These are phyloP conservation scores for Verbascum thapsus DNA, from an alignment of 257 asterid species.

Conservation along the genomic window DNA sequence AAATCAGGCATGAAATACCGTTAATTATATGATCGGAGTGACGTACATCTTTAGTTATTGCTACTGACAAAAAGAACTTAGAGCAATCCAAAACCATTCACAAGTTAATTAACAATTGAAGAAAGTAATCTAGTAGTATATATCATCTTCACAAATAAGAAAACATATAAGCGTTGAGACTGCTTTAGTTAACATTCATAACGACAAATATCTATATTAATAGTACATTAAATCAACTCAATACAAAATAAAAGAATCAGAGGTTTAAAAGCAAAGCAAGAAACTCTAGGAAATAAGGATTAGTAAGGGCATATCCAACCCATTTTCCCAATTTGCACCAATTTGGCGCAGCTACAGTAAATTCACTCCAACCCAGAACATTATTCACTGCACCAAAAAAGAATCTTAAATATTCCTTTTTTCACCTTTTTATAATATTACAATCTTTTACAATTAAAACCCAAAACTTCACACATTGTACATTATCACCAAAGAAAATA, in stretches of 20 bases:
- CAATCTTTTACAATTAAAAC: too few relatives aligned
- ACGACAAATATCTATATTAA: neutral
- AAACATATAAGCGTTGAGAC: neutral
- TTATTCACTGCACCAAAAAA: too few relatives aligned
- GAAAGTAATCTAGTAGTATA: too few relatives aligned
- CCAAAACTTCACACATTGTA: too few relatives aligned
- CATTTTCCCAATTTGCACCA: too few relatives aligned
- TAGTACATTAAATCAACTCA: neutral
- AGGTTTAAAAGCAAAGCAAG: neutral
- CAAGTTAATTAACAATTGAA: too few relatives aligned
- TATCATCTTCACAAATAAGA: neutral
- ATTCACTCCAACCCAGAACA: too few relatives aligned
- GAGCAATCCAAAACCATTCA: neutral
- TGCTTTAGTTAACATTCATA: constrained; percentile 1
- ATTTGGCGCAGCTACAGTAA: too few relatives aligned
- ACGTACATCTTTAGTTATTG: neutral
- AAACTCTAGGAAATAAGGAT: neutral
- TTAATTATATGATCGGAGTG: neutral
- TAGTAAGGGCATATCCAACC: too few relatives aligned
- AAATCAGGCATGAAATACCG: neutral
- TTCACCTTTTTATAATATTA: too few relatives aligned
- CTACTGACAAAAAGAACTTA: neutral
- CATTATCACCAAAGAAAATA: too few relatives aligned
- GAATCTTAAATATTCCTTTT: too few relatives aligned
- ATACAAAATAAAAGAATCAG: neutral